These are phyloP conservation scores for Papiliotrema laurentii DNA, from an alignment of 1,284 basidiomycete genomes.

Conservation along the genomic window DNA sequence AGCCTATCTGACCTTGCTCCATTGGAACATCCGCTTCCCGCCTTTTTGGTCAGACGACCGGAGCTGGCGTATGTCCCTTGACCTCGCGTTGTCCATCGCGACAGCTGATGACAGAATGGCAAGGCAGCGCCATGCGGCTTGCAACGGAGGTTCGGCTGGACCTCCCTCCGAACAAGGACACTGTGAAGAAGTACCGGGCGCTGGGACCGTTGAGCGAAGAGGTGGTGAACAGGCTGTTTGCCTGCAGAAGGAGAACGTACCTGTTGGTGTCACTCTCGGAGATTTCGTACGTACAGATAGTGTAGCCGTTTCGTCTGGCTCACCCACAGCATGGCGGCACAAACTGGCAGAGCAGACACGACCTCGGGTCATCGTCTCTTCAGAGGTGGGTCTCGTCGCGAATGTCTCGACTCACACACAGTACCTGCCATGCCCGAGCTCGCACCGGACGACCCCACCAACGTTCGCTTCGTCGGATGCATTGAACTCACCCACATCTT, in stretches of 20 bases:
- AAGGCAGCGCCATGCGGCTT: neutral
- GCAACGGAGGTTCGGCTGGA: neutral
- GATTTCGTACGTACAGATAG: neutral
- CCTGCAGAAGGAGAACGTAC: neutral
- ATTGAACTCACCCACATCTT: neutral
- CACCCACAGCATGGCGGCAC: neutral
- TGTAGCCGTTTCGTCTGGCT: neutral
- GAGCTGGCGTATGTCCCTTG: conserved; percentile 7
- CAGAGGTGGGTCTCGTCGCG: neutral
- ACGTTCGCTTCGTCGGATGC: neutral
- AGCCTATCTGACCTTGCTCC: conserved; percentile 2
- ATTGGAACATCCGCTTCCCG: conserved; percentile 3
- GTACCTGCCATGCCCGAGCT: neutral
- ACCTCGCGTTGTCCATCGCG: too few relatives aligned
- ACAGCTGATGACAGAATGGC: neutral
- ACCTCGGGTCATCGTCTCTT: conserved; percentile 2
- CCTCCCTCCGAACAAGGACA: conserved; percentile 1
- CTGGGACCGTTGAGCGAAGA: neutral
- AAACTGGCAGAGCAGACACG: neutral
- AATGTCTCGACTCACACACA: neutral
- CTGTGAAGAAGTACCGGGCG: neutral
- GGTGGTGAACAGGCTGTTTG: neutral
- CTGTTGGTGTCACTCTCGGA: conserved; percentile 1
- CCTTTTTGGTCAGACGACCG: conserved; percentile 4
- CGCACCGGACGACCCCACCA: neutral